Base-by-base conservation (phyloP, 768 basidiomycete genomes). In the Lentinus tigrinus region DNA sequence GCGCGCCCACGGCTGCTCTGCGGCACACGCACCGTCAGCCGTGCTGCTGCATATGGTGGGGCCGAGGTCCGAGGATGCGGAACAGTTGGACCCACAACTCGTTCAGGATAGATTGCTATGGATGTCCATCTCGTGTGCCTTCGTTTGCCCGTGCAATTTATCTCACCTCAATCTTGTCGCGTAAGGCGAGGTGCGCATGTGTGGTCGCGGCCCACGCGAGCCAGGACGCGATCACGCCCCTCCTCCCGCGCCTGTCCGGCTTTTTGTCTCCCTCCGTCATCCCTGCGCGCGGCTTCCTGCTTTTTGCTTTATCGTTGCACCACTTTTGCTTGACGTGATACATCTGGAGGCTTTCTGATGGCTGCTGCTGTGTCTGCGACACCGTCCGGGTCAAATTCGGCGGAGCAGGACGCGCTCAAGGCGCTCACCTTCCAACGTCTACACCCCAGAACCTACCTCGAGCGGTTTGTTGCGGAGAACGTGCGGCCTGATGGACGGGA, bases 381-480 rank as follows among this genome's bases (percentile, higher is more conserved):
- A 11, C 28, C 57, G 11, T 53, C 59, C 24, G 46, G 54, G 21
- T 40, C 63, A 14, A 39, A 44, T n/a, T 31, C 61, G 17, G 47
- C 55, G 26, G 65, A 65, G 40, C 42, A 62, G 21, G 65, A 64
- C 34, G 58, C 67, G 36, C 63, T 70, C 40, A 68, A 66, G 54
- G 69, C 71, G 8, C 60, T 63, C 58, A 84, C 88, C 31, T 95
- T 95, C 74, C 90, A 93, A 65, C 87, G 93, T 14, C 80, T 99
- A 0, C 94, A 98, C 66, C 96, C 97, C 2, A 82, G 83, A 31
- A 81, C 85, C 4, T 98, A 98, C 70, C 84, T 98, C 46, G 87
- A 93, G 64, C 82, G 89, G 7, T 98, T 97, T 67, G 74, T 98
- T 17, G 76, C 81, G 2, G 87, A 96, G 67, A 77, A 84, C 8